A percentile compares a stretch with the other conserved stretches of the same genome.
phyloP scores from a whole-genome alignment of 768 basidiomycete genomes.

The Kwoniella europaea region DNA sequence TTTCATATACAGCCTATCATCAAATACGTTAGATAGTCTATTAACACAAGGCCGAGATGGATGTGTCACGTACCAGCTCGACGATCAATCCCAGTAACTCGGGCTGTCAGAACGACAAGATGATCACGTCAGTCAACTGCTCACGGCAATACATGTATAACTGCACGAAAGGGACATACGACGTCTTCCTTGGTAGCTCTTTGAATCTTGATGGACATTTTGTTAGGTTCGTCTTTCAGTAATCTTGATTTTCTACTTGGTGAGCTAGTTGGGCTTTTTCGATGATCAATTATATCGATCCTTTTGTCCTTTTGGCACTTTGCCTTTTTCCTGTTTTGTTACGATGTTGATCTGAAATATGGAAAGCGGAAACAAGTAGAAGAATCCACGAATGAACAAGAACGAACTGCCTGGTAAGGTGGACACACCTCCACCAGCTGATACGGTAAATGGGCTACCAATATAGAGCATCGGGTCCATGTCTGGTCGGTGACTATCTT shows the following conservation, averaged over 20 bases:
- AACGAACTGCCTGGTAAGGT: background rate
- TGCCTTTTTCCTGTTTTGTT: no score
- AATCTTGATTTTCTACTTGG: background rate
- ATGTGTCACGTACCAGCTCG: slow-evolving; percentile 36
- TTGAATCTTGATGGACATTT: slow-evolving; percentile 33
- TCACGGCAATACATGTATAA: background rate
- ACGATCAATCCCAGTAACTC: slow-evolving; percentile 40
- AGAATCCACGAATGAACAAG: background rate
- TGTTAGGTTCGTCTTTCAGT: background rate
- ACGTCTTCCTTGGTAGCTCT: slow-evolving; percentile 48
- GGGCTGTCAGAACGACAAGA: slow-evolving; percentile 17
- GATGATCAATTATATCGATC: no score
- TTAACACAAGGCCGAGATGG: background rate
- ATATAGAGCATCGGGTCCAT: background rate
- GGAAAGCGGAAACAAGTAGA: no score
- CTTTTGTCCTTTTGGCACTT: no score
- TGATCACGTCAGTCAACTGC: background rate
- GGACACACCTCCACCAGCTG: background rate
- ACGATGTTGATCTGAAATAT: no score
- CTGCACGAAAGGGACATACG: slow-evolving; percentile 26
- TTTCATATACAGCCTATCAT: slow-evolving; percentile 78
- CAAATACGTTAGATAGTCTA: background rate
- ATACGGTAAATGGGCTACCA: background rate
- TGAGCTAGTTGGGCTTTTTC: no score
- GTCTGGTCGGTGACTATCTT: background rate